Conservation (phyloP, 768 basidiomycete species). For the Pholiota microspora region DNA sequence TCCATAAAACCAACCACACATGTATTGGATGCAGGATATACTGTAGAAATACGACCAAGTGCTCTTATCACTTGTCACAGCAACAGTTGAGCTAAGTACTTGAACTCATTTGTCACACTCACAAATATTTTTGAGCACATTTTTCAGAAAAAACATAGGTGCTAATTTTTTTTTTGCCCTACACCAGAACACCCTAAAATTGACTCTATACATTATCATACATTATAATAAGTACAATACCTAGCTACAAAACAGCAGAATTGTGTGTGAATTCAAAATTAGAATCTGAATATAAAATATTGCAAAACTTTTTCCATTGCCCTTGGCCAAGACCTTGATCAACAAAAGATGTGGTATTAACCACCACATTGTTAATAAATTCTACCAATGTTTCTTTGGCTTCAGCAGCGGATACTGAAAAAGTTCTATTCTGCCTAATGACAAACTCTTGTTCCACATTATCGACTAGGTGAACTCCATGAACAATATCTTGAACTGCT, state of each 20-base stretch:
- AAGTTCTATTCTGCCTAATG: background rate
- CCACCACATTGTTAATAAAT: background rate
- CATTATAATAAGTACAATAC: too few species aligned
- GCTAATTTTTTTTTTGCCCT: too few species aligned
- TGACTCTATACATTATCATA: too few species aligned
- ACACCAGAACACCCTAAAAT: too few species aligned
- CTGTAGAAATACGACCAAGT: too few species aligned
- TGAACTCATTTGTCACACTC: too few species aligned
- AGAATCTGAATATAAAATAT: background rate
- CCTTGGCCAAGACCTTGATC: background rate
- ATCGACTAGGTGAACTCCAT: background rate
- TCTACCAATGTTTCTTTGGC: slow-evolving; percentile 4
- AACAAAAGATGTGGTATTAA: background rate
- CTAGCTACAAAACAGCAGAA: background rate
- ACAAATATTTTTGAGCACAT: too few species aligned
- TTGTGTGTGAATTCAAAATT: background rate
- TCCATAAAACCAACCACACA: too few species aligned
- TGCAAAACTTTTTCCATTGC: slow-evolving; percentile 1
- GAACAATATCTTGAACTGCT: background rate
- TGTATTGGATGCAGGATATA: too few species aligned
- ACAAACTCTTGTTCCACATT: background rate
- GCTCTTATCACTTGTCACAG: too few species aligned
- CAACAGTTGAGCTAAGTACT: too few species aligned
- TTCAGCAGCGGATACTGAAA: background rate
- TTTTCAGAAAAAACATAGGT: too few species aligned